Evolutionary conservation across 2,329 filamentous ascomycete genomes (phyloP), one percentile per base, ranked within the genome.

Genomic region (Fusarium sp.): DNA sequence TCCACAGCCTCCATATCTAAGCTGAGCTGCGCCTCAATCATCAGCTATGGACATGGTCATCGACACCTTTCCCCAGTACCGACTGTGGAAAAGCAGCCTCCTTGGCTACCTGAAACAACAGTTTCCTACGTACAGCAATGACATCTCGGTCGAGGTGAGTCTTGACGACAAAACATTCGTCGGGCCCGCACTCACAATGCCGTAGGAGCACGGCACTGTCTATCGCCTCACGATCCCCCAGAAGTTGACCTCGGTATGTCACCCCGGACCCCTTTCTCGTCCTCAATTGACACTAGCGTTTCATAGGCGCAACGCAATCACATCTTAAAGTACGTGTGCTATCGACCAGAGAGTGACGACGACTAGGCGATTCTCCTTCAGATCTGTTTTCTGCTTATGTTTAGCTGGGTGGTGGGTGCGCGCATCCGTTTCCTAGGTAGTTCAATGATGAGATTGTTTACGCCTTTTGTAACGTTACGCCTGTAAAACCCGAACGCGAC

Each of bases 31-130:
- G 58, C 31, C 58, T 62, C 46, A 20, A 16, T 16, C 8, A 3
- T 17, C 7, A 20, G 29, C 20, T 17, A 66, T 66, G 46, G 36
- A 11, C n/a, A 66, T 66, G 57, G 57, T 12, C 17, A 24, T 66
- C 6, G 64, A 66, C 57, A 61, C 49, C 6, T 46, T 62, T n/a
- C 16, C 27, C 9, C 57, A 62, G 14, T 66, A 66, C 57, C 49
- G 20, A 5, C 29, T 66, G 49, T 29, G 7, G 46, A 12, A 44
- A n/a, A 24, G 10, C 3, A 33, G 16, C 7, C 64, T 66, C 24
- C 29, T 66, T 5, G 10, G 6, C 1, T 62, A 66, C 36, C 57
- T 66, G 35, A 24, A 40, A 46, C 11, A 20, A 11, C 14, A 29
- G 6, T 66, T 66, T 17, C 58, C 64, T 2, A 17, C 3, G 6